Evolutionary conservation across 371 early-diverging fungal genomes (phyloP).

Genomic region (Umbelopsis sp.): DNA sequence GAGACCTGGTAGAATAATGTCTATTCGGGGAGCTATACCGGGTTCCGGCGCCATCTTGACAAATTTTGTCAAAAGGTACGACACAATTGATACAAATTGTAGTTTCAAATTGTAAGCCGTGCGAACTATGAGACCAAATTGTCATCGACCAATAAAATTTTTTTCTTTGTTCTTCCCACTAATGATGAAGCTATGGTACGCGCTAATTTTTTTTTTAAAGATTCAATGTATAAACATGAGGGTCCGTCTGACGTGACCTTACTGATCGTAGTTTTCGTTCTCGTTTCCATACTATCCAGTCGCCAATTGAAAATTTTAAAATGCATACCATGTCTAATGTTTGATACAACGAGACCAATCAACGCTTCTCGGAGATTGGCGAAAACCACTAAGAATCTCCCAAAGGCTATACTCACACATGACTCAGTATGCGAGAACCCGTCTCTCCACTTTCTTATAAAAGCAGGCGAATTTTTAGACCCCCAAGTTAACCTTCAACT

Average conservation of each 20-base stretch:
- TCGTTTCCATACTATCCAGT: not conserved
- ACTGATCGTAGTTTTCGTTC: not conserved
- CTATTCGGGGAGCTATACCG: too few relatives aligned
- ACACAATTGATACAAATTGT: slow-evolving; percentile 3
- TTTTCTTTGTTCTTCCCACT: too few relatives aligned
- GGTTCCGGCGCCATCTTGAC: too few relatives aligned
- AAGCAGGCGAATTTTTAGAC: not conserved
- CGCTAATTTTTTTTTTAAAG: too few relatives aligned
- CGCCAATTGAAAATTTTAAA: not conserved
- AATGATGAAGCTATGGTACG: too few relatives aligned
- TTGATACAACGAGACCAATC: slow-evolving; percentile 12
- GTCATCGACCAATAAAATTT: too few relatives aligned
- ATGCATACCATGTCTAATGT: not conserved
- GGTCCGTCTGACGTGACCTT: too few relatives aligned
- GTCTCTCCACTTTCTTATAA: not conserved
- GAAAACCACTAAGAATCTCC: not conserved
- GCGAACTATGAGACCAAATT: not conserved
- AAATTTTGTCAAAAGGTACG: not conserved
- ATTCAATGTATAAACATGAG: too few relatives aligned
- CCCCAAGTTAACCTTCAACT: not conserved
- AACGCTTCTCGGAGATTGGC: slow-evolving; percentile 7
- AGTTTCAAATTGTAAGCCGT: not conserved
- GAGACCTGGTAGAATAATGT: too few relatives aligned
- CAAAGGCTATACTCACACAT: slow-evolving; percentile 2
- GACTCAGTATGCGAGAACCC: not conserved